Evolutionary conservation across 1,139 yeast species (phyloP).

Genomic region (Blastobotrys ciferrii): DNA sequence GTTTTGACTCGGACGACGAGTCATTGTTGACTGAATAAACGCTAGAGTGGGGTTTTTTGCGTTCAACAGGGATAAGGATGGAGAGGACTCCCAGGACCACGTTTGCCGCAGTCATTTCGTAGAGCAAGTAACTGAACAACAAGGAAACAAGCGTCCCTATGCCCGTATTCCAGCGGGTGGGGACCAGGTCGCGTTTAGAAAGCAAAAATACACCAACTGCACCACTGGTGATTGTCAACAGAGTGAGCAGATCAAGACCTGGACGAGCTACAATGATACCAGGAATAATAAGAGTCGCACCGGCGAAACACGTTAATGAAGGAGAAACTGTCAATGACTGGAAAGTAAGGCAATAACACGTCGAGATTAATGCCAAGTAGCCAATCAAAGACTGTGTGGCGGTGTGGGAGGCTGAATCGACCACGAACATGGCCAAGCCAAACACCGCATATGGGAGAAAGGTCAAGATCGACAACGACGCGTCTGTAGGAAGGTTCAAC

Average conservation of each 20-base stretch:
- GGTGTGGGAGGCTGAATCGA: constrained; percentile 20
- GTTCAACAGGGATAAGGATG: constrained; percentile 22
- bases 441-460: constrained; percentile 21
- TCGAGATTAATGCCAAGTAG: constrained; percentile 21
- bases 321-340: constrained; percentile 17
- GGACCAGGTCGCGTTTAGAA: constrained; percentile 34
- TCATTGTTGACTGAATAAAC: constrained; percentile 1
- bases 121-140: constrained; percentile 24
- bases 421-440: constrained; percentile 18
- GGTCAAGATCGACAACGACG: constrained; percentile 9
- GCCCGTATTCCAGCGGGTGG: constrained; percentile 34
- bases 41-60: neutral
- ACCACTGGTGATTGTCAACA: constrained; percentile 34
- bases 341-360: constrained; percentile 21
- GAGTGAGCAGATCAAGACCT: constrained; percentile 22
- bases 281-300: constrained; percentile 20
- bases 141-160: constrained; percentile 27
- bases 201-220: constrained; percentile 38
- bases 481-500: constrained; percentile 24
- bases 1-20: constrained; percentile 14
- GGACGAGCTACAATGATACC: constrained; percentile 18
- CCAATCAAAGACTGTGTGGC: constrained; percentile 23
- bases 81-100: constrained; percentile 23
- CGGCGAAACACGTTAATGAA: constrained; percentile 21
- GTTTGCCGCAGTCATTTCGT: constrained; percentile 21